A percentile compares a stretch with the other conserved stretches of the same genome.
Evolutionary conservation across 140 eudicot genomes (phyloP).

Genomic region (Bidens hawaiensis): DNA sequence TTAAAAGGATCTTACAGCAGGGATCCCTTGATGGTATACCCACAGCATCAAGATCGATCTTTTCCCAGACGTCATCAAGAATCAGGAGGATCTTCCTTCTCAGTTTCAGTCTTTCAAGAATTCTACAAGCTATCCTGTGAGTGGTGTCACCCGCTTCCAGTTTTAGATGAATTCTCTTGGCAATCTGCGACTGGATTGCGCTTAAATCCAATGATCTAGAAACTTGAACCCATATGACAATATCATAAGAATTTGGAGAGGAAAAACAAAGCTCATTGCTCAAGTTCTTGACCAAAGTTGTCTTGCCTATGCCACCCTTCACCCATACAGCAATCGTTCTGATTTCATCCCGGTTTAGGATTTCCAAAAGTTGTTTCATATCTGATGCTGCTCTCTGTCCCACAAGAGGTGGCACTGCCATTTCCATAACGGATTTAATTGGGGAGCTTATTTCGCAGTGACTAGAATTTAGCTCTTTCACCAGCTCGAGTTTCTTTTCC

Average conservation of each 20-base stretch:
- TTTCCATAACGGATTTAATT: constrained; percentile 17
- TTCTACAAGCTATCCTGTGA: constrained; percentile 8
- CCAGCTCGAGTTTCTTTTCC: constrained; percentile 4
- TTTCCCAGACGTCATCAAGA: constrained; percentile 46
- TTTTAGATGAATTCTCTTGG: constrained; percentile 22
- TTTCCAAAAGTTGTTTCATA: constrained; percentile 5
- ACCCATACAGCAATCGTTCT: constrained; percentile 23
- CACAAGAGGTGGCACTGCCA: constrained; percentile 10
- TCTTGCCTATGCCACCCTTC: constrained; percentile 44
- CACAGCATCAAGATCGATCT: constrained; percentile 24
- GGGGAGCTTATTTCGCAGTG: constrained; percentile 12
- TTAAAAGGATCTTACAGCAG: constrained; percentile 29
- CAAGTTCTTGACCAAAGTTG: constrained; percentile 28
- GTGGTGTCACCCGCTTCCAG: constrained; percentile 15
- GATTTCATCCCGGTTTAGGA: not conserved
- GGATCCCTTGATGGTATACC: constrained; percentile 34
- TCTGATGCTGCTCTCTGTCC: constrained; percentile 10
- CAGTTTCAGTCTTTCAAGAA: constrained; percentile 21
- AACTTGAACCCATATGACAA: constrained; percentile 36
- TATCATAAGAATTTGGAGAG: constrained; percentile 3
- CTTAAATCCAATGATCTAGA: not conserved
- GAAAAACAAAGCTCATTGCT: constrained; percentile 10
- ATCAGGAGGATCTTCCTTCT: constrained; percentile 26
- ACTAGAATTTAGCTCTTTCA: constrained; percentile 6
- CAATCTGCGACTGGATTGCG: constrained; percentile 23